phyloP scores from a whole-genome alignment of 768 basidiomycete genomes.

The Daedaleopsis nitida region DNA sequence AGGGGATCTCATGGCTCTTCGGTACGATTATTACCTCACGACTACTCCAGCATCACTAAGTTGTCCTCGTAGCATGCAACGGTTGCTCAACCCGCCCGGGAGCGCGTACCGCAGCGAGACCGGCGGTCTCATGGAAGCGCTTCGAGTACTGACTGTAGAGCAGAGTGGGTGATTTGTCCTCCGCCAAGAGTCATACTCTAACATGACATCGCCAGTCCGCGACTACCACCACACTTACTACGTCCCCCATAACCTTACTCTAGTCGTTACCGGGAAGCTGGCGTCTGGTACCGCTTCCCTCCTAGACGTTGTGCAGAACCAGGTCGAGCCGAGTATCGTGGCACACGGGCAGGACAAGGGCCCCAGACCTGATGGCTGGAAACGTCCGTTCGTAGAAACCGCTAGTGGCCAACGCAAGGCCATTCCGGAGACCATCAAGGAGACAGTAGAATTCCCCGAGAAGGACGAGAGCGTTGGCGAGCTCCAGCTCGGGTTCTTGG shows the following conservation, averaged over 20 bases:
- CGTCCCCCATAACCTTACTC: constrained; percentile 89
- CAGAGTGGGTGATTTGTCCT: constrained; percentile 61
- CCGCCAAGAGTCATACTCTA: constrained; percentile 2
- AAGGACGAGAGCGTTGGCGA: constrained; percentile 95
- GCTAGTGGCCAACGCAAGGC: constrained; percentile 62
- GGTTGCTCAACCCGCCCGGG: constrained; percentile 73
- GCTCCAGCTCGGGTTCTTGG: constrained; percentile 73
- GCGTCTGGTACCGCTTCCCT: constrained; percentile 75
- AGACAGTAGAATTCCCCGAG: constrained; percentile 91
- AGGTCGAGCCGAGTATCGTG: constrained; percentile 83
- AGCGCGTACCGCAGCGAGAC: constrained; percentile 97
- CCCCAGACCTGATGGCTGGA: constrained; percentile 78
- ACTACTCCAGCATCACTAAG: too few species aligned
- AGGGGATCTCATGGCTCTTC: constrained; percentile 85
- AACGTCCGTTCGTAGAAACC: constrained; percentile 92
- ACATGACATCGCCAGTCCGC: constrained; percentile 60
- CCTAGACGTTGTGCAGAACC: constrained; percentile 75
- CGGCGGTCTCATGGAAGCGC: constrained; percentile 91
- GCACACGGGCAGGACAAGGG: constrained; percentile 74
- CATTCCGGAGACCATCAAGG: constrained; percentile 54
- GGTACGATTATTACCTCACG: constrained; percentile 46
- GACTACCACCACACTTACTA: constrained; percentile 89
- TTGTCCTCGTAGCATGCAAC: constrained; percentile 59
- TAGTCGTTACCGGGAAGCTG: constrained; percentile 88
- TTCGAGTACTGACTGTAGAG: constrained; percentile 82